phyloP scores from a whole-genome alignment of 192 early-diverging fungal genomes.

The Linnemannia hyalina region DNA sequence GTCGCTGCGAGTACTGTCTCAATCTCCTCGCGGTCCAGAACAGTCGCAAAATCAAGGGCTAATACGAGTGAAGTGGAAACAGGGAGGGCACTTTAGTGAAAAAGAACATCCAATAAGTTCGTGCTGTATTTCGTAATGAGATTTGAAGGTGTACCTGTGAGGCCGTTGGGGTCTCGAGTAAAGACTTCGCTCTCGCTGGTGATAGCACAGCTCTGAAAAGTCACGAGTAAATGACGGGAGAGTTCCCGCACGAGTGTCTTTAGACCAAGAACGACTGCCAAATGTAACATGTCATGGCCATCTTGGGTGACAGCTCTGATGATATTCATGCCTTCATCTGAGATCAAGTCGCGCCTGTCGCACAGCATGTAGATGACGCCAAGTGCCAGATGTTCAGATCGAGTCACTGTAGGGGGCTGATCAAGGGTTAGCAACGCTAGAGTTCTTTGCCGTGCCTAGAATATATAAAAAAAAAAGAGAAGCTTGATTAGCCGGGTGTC shows the following conservation, averaged over 20 bases:
- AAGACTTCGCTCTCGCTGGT: slow-evolving; percentile 15
- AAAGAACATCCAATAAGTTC: no score
- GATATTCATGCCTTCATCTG: slow-evolving; percentile 19
- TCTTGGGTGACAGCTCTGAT: background rate
- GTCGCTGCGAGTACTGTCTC: slow-evolving; percentile 24
- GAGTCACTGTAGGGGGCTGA: slow-evolving; percentile 29
- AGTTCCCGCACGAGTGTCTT: slow-evolving; percentile 39
- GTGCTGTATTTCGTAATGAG: no score
- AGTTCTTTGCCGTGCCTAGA: slow-evolving; percentile 31
- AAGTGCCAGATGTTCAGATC: slow-evolving; percentile 45
- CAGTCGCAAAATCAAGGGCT: slow-evolving; percentile 41
- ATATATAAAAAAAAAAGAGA: background rate
- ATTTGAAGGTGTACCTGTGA: slow-evolving; percentile 21
- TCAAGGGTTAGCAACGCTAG: slow-evolving; percentile 30
- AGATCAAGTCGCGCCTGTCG: slow-evolving; percentile 19
- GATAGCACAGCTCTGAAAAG: slow-evolving; percentile 4
- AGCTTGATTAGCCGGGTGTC: background rate
- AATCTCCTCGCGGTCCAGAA: slow-evolving; percentile 25
- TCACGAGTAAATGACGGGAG: slow-evolving; percentile 27
- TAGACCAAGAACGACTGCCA: slow-evolving; percentile 37
- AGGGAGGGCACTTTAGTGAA: background rate
- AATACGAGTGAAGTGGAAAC: background rate
- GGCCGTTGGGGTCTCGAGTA: slow-evolving; percentile 19
- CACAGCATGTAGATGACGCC: slow-evolving; percentile 53
- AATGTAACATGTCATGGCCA: slow-evolving; percentile 44